Evolutionary conservation across 2,329 filamentous ascomycete genomes (phyloP).

Genomic region (Emericellopsis atlantica): DNA sequence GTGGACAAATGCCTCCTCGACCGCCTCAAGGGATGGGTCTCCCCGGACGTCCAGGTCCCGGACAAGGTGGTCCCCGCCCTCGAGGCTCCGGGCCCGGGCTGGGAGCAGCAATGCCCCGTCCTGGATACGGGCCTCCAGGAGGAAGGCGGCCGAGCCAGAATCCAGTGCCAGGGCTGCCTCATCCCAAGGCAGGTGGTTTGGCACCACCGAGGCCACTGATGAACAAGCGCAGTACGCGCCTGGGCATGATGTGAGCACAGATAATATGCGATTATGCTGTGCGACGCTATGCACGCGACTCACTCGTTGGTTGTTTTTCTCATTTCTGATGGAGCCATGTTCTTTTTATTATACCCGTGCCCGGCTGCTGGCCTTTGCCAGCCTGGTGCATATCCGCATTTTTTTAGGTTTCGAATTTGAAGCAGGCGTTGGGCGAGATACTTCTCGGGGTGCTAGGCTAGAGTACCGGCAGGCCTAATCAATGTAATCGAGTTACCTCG

Average conservation of each 20-base stretch:
- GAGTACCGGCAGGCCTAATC: too few relatives aligned
- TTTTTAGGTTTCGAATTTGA: too few relatives aligned
- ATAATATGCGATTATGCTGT: too few relatives aligned
- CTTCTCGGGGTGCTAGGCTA: too few relatives aligned
- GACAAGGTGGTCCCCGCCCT: slow-evolving; percentile 5
- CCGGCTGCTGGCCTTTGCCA: too few relatives aligned
- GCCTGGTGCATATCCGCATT: too few relatives aligned
- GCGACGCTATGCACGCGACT: not conserved
- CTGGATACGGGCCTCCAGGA: slow-evolving; percentile 11
- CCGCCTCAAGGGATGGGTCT: slow-evolving; percentile 6
- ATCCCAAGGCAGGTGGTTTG: not conserved
- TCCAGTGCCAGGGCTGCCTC: slow-evolving; percentile 2
- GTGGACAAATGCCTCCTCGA: not conserved
- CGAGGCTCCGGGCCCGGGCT: slow-evolving; percentile 8
- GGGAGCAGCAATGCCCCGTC: slow-evolving; percentile 9
- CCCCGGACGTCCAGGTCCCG: slow-evolving; percentile 12
- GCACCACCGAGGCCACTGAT: slow-evolving; percentile 30
- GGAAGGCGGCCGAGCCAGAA: slow-evolving; percentile 3
- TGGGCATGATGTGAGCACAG: slow-evolving; percentile 40
- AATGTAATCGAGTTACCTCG: too few relatives aligned
- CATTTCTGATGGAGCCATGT: too few relatives aligned
- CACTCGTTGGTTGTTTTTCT: too few relatives aligned
- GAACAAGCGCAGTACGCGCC: slow-evolving; percentile 50
- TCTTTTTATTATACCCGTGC: too few relatives aligned
- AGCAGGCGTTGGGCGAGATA: too few relatives aligned